Evolutionary conservation across 1,284 basidiomycete genomes (phyloP), one percentile per base, ranked within the genome.

Genomic region (Xanthoconium separans): DNA sequence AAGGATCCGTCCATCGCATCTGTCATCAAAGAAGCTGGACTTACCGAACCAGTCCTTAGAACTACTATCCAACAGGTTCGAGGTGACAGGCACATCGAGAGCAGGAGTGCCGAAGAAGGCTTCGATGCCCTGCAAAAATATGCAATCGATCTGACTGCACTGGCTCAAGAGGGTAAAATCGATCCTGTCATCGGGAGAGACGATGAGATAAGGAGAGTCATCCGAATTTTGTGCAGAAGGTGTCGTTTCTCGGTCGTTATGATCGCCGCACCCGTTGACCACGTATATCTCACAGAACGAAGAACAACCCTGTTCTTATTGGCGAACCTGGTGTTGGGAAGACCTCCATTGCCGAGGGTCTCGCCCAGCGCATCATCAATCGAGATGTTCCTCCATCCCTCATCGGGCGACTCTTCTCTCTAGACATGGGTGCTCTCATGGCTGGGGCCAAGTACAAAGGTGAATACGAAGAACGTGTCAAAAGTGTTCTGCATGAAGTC

Each of bases 381-480:
- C 86, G 94, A 51, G 94, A 98, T 72, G 94, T 98, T 6, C 95
- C 95, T 27, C 92, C 92, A n/a, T 80, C 78, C 55, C 81, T 97
- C 29, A 79, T 97, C 51, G 85, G 86, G 36, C 83, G 91, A 31
- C 79, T 98, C n/a, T 92, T 85, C 65, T 91, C 87, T 50, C 79
- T 95, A 24, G 95, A 98, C 70, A 91, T 98, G 86, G 96, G 94
- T 60, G 91, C 95, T 1, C 81, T 98, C 56, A 96, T 95, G 90
- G 93, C 95, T 7, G 94, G 96, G 50, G 95, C 94, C 34, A 95
- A 93, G 71, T 96, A 93, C 77, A 94, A 93, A 72, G 95, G 95
- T 56, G 94, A 98, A 75, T 99, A 95, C 73, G 96, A 99, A 74
- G 96, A 99, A 70, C 89, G 96, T 46, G 86, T 98, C 74, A 98